Percentiles rank a stretch among this genome's conserved stretches.
Evolutionary conservation across 1,139 yeast species (phyloP).

Genomic region (Candida frijolesensis): DNA sequence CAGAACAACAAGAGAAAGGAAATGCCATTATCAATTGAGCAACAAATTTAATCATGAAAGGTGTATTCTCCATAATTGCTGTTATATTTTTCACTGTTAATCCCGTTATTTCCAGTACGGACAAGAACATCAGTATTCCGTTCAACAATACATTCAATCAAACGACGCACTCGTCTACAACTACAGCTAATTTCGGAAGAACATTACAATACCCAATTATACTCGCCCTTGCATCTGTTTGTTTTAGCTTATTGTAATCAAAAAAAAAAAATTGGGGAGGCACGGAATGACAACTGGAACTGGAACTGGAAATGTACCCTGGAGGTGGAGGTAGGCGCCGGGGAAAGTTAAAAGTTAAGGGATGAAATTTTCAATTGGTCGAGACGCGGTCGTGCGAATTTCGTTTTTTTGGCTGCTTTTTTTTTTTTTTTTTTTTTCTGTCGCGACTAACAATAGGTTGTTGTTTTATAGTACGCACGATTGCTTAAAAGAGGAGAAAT

Average conservation of each 20-base stretch:
- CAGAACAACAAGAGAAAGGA: too few relatives aligned
- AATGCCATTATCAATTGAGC: too few relatives aligned
- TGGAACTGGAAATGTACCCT: too few relatives aligned
- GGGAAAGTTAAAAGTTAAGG: not conserved
- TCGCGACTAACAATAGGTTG: not conserved
- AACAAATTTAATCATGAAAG: not conserved
- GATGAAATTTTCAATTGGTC: constrained; percentile 1
- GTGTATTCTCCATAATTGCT: not conserved
- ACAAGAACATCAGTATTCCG: not conserved
- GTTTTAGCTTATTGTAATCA: not conserved
- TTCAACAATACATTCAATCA: not conserved
- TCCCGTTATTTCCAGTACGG: not conserved
- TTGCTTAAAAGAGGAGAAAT: not conserved
- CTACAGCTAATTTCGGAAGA: not conserved
- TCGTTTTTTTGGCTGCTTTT: not conserved
- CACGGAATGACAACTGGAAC: too few relatives aligned
- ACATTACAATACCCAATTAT: not conserved
- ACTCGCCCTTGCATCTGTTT: not conserved
- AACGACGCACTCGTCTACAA: not conserved
- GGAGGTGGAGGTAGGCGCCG: not conserved
- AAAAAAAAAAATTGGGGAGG: not conserved
- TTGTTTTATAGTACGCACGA: constrained; percentile 1
- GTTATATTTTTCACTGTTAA: not conserved
- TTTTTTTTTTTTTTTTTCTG: not conserved
- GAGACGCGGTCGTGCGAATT: not conserved